phyloP scores from a whole-genome alignment of 371 early-diverging fungal genomes.

The Apophysomyces sp. region DNA sequence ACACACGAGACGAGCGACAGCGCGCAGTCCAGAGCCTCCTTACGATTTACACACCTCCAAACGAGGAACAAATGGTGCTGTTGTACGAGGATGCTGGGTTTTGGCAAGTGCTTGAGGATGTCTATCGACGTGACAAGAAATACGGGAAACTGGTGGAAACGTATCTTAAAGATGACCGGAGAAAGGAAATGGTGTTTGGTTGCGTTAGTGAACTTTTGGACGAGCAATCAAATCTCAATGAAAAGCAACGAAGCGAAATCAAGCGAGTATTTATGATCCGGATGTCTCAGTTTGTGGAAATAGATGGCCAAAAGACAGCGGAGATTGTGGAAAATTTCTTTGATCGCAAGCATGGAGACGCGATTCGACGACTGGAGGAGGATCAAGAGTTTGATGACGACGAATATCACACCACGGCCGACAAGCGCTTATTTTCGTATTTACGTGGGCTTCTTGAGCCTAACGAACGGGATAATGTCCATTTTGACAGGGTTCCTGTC shows the following conservation, averaged over 20 bases:
- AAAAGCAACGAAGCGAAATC: constrained; percentile 57
- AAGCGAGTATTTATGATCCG: constrained; percentile 60
- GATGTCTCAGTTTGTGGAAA: constrained; percentile 67
- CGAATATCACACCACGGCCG: constrained; percentile 36
- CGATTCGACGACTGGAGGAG: constrained; percentile 55
- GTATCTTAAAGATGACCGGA: constrained; percentile 67
- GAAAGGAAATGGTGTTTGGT: constrained; percentile 56
- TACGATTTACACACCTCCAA: constrained; percentile 58
- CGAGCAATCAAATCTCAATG: constrained; percentile 44
- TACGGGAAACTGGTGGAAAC: constrained; percentile 69
- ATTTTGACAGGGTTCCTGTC: not conserved
- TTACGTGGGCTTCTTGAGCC: constrained; percentile 71
- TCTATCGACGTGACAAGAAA: constrained; percentile 60
- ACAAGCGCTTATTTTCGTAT: constrained; percentile 63
- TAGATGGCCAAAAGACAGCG: constrained; percentile 68
- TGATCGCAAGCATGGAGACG: constrained; percentile 60
- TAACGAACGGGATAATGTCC: not conserved
- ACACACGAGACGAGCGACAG: constrained; percentile 65
- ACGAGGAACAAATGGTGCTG: constrained; percentile 54
- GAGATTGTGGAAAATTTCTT: constrained; percentile 58
- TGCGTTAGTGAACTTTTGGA: constrained; percentile 56
- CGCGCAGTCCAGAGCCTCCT: constrained; percentile 65
- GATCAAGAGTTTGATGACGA: constrained; percentile 54
- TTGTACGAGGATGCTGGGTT: constrained; percentile 69
- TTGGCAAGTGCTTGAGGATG: constrained; percentile 71